Conservation (phyloP, 148 eudicot species). For the Arbutus unedo region DNA sequence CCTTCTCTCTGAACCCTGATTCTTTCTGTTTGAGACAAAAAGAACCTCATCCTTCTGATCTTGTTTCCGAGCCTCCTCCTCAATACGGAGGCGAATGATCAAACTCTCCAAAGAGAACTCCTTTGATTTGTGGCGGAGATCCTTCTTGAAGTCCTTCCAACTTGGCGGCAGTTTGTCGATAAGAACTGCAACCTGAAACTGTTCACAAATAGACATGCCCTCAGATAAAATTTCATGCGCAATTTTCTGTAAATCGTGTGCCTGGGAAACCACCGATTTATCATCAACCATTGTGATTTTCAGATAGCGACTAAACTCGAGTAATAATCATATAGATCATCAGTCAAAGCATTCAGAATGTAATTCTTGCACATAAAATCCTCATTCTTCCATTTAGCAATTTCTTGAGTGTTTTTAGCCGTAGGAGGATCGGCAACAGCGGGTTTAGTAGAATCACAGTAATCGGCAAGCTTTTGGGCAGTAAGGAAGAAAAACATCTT, state of each 20-base stretch:
- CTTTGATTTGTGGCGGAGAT: not conserved
- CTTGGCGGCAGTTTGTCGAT: not conserved
- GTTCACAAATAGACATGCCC: not conserved
- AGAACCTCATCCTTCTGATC: not conserved
- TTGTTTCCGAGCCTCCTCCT: not conserved
- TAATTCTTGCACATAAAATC: not conserved
- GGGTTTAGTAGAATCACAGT: not conserved
- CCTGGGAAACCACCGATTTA: not conserved
- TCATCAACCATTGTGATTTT: not conserved
- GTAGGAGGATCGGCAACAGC: not conserved
- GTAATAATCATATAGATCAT: too few species aligned
- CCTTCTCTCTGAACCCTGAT: not conserved
- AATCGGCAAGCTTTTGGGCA: not conserved
- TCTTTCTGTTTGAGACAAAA: not conserved
- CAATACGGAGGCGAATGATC: not conserved
- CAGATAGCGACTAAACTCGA: not conserved
- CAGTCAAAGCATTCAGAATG: too few species aligned
- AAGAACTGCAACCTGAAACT: not conserved
- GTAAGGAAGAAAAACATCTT: not conserved
- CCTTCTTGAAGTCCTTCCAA: too few species aligned
- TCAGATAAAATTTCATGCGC: conserved; percentile 2
- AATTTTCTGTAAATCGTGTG: too few species aligned
- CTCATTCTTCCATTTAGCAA: not conserved
- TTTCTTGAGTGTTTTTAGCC: not conserved
- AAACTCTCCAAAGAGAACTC: not conserved